A percentile compares a stretch with the other conserved stretches of the same genome.
Conservation (phyloP, 768 basidiomycete species). For the Lactarius vividus region DNA sequence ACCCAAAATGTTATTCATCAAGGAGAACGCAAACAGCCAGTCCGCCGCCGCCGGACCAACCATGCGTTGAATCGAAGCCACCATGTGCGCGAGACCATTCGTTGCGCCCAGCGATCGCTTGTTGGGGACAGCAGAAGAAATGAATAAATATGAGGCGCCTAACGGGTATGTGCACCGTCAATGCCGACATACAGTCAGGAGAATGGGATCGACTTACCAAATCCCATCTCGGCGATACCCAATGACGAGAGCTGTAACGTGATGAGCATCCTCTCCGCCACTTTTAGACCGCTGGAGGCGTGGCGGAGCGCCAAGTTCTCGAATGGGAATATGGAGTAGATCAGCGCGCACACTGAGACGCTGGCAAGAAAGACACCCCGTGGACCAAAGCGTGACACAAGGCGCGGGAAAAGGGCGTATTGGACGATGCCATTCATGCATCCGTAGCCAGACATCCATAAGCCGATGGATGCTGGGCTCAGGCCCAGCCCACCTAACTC, state of each 20-base stretch:
- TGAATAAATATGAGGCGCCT: slow-evolving; percentile 70
- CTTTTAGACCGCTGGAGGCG: background rate
- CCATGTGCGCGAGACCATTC: slow-evolving; percentile 50
- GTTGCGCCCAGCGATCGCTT: slow-evolving; percentile 61
- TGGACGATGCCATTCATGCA: slow-evolving; percentile 40
- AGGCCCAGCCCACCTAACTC: slow-evolving; percentile 33
- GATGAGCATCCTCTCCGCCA: background rate
- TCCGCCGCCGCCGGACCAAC: slow-evolving; percentile 55
- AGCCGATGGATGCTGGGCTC: slow-evolving; percentile 38
- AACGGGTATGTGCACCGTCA: background rate
- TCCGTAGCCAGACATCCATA: slow-evolving; percentile 38
- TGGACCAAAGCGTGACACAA: slow-evolving; percentile 37
- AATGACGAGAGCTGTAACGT: background rate
- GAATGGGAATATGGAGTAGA: slow-evolving; percentile 33
- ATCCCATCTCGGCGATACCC: background rate
- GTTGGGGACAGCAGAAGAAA: slow-evolving; percentile 61
- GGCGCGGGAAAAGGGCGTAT: slow-evolving; percentile 37
- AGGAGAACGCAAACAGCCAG: slow-evolving; percentile 65
- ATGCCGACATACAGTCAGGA: background rate
- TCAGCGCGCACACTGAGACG: slow-evolving; percentile 29
- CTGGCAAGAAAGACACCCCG: slow-evolving; percentile 34
- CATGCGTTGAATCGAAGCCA: slow-evolving; percentile 38
- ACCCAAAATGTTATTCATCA: slow-evolving; percentile 32
- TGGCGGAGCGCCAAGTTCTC: background rate
- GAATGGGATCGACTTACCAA: background rate